Evolutionary conservation across 257 asterid species (phyloP).

Genomic region (Vinca minor): DNA sequence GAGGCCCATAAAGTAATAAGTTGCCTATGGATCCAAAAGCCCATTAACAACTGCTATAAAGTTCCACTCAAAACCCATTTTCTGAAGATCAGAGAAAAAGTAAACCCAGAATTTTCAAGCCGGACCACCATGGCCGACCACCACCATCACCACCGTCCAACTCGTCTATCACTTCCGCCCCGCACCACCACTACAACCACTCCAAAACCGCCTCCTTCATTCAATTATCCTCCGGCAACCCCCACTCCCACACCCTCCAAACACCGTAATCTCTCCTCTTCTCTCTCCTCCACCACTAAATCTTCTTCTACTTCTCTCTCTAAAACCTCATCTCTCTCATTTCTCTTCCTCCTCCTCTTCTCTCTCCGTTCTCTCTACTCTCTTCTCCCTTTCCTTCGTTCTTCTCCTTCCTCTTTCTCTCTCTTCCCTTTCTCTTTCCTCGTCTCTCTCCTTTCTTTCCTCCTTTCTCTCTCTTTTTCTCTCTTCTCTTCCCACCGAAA

Average conservation of each 20-base stretch:
- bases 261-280: constrained; percentile 39
- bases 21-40: too few species aligned
- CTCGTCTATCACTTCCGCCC: constrained; percentile 57
- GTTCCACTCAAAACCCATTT: too few species aligned
- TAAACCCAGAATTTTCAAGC: not conserved
- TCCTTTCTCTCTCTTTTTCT: constrained; percentile 44
- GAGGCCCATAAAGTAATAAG: too few species aligned
- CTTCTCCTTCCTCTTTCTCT: constrained; percentile 76
- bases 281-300: too few species aligned
- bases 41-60: not conserved
- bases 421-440: constrained; percentile 78
- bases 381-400: constrained; percentile 71
- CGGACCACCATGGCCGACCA: constrained; percentile 8
- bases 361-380: constrained; percentile 89
- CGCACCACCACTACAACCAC: constrained; percentile 37
- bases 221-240: constrained; percentile 52
- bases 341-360: constrained; percentile 59
- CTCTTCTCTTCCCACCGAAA: constrained; percentile 23
- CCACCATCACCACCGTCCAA: constrained; percentile 58
- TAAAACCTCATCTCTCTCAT: constrained; percentile 29
- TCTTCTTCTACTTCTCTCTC: too few species aligned
- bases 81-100: not conserved
- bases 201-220: constrained; percentile 28
- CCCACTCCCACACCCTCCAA: constrained; percentile 89
- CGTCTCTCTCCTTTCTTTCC: constrained; percentile 68